Conservation (phyloP, 306 rosid species). For the Hylodesmum podocarpum region DNA sequence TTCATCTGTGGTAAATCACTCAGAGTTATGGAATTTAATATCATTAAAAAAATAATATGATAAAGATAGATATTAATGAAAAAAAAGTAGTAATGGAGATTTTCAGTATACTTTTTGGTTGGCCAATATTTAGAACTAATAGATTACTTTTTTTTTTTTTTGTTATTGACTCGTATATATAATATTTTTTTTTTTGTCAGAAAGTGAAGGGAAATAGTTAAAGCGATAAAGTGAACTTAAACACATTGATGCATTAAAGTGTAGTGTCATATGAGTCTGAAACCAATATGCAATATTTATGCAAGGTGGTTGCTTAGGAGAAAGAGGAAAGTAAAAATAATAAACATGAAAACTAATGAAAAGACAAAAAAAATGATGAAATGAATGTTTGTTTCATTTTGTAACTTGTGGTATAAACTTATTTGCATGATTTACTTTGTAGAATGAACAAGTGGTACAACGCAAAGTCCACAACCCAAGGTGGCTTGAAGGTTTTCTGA, state of each 20-base stretch:
- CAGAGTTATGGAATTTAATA: background rate
- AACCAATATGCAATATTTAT: background rate
- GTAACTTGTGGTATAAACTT: background rate
- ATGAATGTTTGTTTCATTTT: background rate
- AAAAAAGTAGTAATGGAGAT: background rate
- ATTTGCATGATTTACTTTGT: constrained; percentile 20
- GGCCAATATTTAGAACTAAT: background rate
- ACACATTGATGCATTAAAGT: constrained; percentile 2
- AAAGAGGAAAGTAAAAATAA: background rate
- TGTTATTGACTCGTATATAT: background rate
- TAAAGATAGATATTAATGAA: background rate
- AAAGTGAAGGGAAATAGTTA: background rate
- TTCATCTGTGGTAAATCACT: background rate
- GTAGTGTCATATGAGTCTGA: background rate
- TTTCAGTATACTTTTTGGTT: background rate
- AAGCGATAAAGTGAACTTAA: background rate
- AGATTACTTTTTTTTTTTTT: background rate
- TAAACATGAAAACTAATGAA: background rate
- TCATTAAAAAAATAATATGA: background rate
- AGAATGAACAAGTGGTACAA: constrained; percentile 30
- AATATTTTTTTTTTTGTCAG: background rate
- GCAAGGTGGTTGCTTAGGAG: background rate
- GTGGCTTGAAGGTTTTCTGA: constrained; percentile 46
- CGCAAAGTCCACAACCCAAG: background rate
- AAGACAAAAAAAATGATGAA: background rate